These are phyloP conservation scores for Cymbidium sinense DNA, from an alignment of 106 monocot genomes.

Conservation along the genomic window DNA sequence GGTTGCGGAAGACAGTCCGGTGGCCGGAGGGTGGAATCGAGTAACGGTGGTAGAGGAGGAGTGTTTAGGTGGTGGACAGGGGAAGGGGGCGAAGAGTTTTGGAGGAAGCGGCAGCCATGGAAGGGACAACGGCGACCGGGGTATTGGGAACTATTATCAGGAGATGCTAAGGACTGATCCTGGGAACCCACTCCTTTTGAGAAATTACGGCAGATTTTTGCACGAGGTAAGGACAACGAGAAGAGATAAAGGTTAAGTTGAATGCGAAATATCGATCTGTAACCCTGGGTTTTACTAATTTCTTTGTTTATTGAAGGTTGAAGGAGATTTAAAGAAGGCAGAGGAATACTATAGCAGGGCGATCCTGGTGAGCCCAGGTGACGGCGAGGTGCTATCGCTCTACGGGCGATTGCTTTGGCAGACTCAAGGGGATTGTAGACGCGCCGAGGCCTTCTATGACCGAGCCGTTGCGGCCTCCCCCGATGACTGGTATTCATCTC, in stretches of 20 bases:
- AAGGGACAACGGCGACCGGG: conserved; percentile 1
- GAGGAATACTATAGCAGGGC: conserved; percentile 26
- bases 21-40: background rate
- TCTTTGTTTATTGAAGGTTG: conserved; percentile 5
- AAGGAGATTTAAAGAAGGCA: conserved; percentile 15
- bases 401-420: conserved; percentile 26
- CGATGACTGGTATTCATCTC: conserved; percentile 18
- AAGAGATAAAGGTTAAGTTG: background rate
- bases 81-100: conserved; percentile 12
- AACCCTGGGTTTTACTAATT: background rate
- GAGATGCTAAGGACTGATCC: conserved; percentile 65
- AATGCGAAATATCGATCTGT: too few species aligned
- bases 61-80: conserved; percentile 13
- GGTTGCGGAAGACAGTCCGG: conserved; percentile 2
- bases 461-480: conserved; percentile 25
- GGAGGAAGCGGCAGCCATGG: conserved; percentile 20
- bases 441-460: conserved; percentile 18
- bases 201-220: conserved; percentile 69
- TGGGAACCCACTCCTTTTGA: conserved; percentile 48
- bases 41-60: conserved; percentile 5
- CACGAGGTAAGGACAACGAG: conserved; percentile 41
- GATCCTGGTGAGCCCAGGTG: conserved; percentile 19
- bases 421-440: conserved; percentile 13
- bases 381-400: conserved; percentile 21
- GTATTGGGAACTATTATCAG: conserved; percentile 33